Base-by-base conservation (phyloP, 768 basidiomycete species). In the Hortiboletus flavorubellus region DNA sequence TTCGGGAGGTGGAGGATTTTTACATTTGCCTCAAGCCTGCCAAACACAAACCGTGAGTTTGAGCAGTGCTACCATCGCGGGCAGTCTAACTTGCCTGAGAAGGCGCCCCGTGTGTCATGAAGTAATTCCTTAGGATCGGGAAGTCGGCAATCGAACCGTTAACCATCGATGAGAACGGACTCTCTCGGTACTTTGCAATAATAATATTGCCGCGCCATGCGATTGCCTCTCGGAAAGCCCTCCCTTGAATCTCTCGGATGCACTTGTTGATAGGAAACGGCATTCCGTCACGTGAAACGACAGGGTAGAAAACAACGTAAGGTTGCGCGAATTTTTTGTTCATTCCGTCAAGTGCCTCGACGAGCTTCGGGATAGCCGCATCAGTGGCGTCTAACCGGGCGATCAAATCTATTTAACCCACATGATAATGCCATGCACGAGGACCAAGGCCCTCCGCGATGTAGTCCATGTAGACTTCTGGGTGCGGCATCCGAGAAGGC, bases 141-240 rank as follows among this genome's bases (percentile, higher is more conserved):
- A 90, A 92, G 65, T 91, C 90, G 37, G 89, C 85, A 80, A 90
- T 91, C n/a, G 86, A 83, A 23, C 82, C 83, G 65, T 90, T 78
- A 21, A 84, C 81, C 81, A 91, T 81, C 35, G 70, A 72, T 2
- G 73, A 70, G 67, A 77, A 80, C 8, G 71, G 69, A 31, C 68
- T 66, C 63, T 80, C 78, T 40, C 65, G 66, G 58, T 80, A 92
- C 70, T 91, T 92, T 39, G 85, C 88, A 42, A 90, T 74, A 59
- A 92, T 75, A 51, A 92, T 79, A 70, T 91, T 90, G 23, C 90
- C 90, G 46, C 87, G 80, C 90, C 90, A 92, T 40, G 89, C 87
- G 52, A 64, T 62, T 50, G 80, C 78, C 65, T 89, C 87, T 61
- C 73, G 77, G 71, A 79, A 90, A 18, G 71, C 67, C 34, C 69